phyloP scores from a whole-genome alignment of 208 protist species.

The Acanthamoeba pearcei region DNA sequence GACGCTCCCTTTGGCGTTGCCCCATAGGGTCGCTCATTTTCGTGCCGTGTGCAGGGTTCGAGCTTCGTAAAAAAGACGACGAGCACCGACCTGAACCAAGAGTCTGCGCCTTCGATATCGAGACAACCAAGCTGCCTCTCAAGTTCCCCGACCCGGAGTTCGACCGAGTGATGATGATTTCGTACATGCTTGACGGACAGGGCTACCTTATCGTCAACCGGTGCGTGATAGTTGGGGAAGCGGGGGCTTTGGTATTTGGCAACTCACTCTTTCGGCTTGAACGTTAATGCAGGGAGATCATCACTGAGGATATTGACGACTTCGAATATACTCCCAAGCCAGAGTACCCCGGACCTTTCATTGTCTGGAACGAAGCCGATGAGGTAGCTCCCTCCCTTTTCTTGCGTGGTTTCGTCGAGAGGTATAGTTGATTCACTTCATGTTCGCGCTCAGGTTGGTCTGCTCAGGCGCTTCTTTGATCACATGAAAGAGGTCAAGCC shows the following conservation, averaged over 20 bases:
- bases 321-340: slow-evolving; percentile 99
- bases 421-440: neutral
- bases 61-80: slow-evolving; percentile 87
- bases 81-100: slow-evolving; percentile 93
- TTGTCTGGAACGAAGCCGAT: slow-evolving; percentile 97
- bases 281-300: slow-evolving; percentile 97
- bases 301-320: slow-evolving; percentile 97
- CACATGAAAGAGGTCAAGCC: slow-evolving; percentile 97
- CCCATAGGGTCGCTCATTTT: neutral
- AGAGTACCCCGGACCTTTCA: slow-evolving; percentile 98
- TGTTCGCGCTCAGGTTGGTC: slow-evolving; percentile 79
- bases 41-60: neutral
- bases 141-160: slow-evolving; percentile 98
- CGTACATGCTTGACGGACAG: slow-evolving; percentile 99
- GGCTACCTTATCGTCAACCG: slow-evolving; percentile 99
- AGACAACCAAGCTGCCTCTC: slow-evolving; percentile 99
- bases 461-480: slow-evolving; percentile 96
- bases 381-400: slow-evolving; percentile 86
- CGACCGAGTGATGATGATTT: slow-evolving; percentile 99
- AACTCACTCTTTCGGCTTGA: neutral
- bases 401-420: neutral
- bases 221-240: neutral
- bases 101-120: slow-evolving; percentile 99
- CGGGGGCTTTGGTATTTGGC: neutral
- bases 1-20: slow-evolving; percentile 51